Base-by-base conservation (phyloP, 768 basidiomycete genomes). In the Sarcomyxa edulis region DNA sequence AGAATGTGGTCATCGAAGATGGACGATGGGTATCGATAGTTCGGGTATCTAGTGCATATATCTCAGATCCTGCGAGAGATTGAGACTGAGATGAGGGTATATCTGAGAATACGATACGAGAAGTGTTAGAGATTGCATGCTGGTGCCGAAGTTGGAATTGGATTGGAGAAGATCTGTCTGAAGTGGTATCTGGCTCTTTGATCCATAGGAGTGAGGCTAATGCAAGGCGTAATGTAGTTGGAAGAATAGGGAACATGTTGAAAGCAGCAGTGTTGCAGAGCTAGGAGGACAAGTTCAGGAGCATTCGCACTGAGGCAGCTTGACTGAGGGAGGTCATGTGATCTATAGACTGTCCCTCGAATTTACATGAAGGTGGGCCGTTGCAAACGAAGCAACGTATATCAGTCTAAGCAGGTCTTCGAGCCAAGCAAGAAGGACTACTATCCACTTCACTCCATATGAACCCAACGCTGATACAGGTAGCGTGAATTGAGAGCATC, bases 101-200 rank as follows among this genome's bases (percentile, higher is more conserved):
- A 47, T 88, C 69, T 12, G 74, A 62, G 53, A 88, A 82, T 37
- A 85, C 58, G 29, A 78, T 65, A 4, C 70, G 68, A 3, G 79
- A 77, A 15, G 62, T 53, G 44, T 76, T 68, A 30, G 71, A 66
- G 7, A 76, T 48, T 18, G 72, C 78, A 47, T 86, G 81, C 28
- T 71, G 61, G 54, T 86, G 84, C 24, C 84, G 78, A 16, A 86
- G 67, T 22, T 70, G 71, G 57, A 87, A 86, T 22, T 63, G 68
- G 5, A 83, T 51, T 10, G 61, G 52, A 31, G 64, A 42, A 9
- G 40, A 25, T n/a, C n/a, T n/a, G n/a, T n/a, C n/a, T 44, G 48
- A 60, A 37, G 32, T 50, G 60, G 52, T 60, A 48, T 60, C 54
- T n/a, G 48, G 37, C 3, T 44, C 39, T 15, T 49, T 45, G 24